These are phyloP conservation scores for Coniochaeta sp. DNA, from an alignment of 2,329 filamentous ascomycete species.

Conservation along the genomic window DNA sequence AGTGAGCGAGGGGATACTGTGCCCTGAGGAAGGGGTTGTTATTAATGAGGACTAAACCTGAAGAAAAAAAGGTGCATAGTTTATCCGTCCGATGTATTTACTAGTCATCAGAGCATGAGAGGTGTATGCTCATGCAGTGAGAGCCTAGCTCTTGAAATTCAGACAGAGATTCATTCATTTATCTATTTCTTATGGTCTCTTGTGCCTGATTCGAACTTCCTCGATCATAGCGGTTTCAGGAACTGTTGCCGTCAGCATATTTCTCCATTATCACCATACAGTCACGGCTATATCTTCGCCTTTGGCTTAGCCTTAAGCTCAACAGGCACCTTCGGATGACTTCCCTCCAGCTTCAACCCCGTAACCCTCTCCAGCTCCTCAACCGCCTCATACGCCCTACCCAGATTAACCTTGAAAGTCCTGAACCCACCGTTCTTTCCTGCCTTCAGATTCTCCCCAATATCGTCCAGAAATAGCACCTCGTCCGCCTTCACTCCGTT, in stretches of 20 bases:
- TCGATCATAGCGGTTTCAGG: too few species aligned
- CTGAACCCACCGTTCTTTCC: conserved; percentile 67
- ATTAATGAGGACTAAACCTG: too few species aligned
- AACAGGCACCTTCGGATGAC: conserved; percentile 42
- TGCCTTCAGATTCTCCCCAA: conserved; percentile 85
- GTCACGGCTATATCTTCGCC: conserved; percentile 42
- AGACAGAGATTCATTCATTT: too few species aligned
- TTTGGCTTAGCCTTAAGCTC: conserved; percentile 24
- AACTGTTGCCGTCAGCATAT: too few species aligned
- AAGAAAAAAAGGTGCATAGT: not conserved
- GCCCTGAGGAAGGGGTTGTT: too few species aligned
- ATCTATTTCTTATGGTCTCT: too few species aligned
- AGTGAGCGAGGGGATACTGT: too few species aligned
- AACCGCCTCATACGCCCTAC: conserved; percentile 73
- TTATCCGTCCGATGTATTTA: not conserved
- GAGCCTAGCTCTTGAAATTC: not conserved
- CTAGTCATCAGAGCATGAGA: not conserved
- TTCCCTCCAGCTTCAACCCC: conserved; percentile 55
- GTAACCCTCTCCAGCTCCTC: conserved; percentile 70
- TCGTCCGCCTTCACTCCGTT: conserved; percentile 55
- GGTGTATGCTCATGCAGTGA: not conserved
- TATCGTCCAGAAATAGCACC: conserved; percentile 85
- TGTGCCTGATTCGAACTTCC: too few species aligned
- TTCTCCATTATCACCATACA: too few species aligned
- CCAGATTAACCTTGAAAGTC: conserved; percentile 80